These are phyloP conservation scores for Coniferiporia sulphurascens DNA, from an alignment of 1,284 basidiomycete genomes.

Conservation along the genomic window DNA sequence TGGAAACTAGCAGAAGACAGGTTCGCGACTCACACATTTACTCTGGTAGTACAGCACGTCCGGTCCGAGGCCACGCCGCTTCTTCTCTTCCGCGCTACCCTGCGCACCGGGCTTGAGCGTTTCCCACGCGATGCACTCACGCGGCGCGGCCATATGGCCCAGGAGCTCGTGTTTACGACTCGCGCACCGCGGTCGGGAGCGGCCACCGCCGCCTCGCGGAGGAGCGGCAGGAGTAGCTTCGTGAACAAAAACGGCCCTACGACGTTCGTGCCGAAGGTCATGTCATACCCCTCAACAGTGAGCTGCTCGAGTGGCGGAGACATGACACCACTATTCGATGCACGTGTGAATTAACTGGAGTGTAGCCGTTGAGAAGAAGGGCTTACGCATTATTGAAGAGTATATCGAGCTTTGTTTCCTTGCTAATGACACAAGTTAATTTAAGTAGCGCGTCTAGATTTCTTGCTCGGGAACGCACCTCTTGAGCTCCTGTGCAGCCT, in stretches of 20 bases:
- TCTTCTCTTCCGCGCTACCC: conserved; percentile 6
- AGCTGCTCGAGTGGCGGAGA: conserved; percentile 26
- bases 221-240: conserved; percentile 35
- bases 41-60: conserved; percentile 32
- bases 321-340: conserved; percentile 37
- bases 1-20: background rate
- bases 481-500: conserved; percentile 37
- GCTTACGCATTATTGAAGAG: conserved; percentile 24
- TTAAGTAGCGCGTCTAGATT: too few species aligned
- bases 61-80: conserved; percentile 19
- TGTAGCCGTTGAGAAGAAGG: background rate
- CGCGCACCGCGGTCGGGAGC: conserved; percentile 27
- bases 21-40: conserved; percentile 28
- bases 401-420: conserved; percentile 24
- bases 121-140: conserved; percentile 13
- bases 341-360: background rate
- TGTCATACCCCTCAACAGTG: conserved; percentile 35
- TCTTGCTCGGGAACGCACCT: conserved; percentile 21
- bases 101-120: conserved; percentile 13
- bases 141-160: conserved; percentile 14
- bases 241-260: conserved; percentile 35
- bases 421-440: conserved; percentile 15
- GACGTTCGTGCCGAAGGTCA: conserved; percentile 17
- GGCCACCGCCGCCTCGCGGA: conserved; percentile 24
- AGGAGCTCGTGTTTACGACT: conserved; percentile 34